Evolutionary conservation across 768 basidiomycete species (phyloP).

Genomic region (Lyophyllum shimeji): DNA sequence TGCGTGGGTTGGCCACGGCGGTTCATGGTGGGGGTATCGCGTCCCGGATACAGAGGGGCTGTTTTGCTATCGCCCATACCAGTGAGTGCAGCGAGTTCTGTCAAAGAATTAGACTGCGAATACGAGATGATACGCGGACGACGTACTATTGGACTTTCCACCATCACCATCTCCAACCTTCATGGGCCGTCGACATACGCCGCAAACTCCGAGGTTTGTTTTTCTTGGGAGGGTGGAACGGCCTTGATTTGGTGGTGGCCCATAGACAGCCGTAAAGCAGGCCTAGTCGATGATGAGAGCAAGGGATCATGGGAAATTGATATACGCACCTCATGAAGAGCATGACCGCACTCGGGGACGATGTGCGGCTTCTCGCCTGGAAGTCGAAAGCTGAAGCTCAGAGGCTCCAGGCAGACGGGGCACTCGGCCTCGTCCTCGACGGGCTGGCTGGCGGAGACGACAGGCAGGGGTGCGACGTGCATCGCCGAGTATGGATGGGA

Average conservation of each 20-base stretch:
- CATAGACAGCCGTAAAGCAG: conserved; percentile 96
- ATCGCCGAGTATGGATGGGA: conserved; percentile 59
- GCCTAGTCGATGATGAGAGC: conserved; percentile 48
- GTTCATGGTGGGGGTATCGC: conserved; percentile 52
- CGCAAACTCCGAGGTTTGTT: conserved; percentile 90
- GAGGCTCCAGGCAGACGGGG: conserved; percentile 94
- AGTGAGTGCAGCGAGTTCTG: conserved; percentile 92
- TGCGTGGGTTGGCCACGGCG: conserved; percentile 37
- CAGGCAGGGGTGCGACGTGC: conserved; percentile 67
- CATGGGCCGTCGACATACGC: conserved; percentile 96
- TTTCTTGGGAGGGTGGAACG: conserved; percentile 60
- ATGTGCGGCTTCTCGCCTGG: conserved; percentile 98
- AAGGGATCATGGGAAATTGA: conserved; percentile 7
- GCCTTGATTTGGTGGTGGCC: conserved; percentile 67
- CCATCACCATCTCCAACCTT: conserved; percentile 88
- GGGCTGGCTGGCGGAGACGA: conserved; percentile 63
- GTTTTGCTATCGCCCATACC: conserved; percentile 74
- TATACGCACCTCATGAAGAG: conserved; percentile 81
- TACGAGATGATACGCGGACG: conserved; percentile 8
- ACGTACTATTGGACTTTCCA: conserved; percentile 86
- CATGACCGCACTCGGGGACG: conserved; percentile 96
- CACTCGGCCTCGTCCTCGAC: conserved; percentile 86
- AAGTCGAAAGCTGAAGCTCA: conserved; percentile 89
- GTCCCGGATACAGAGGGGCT: conserved; percentile 64
- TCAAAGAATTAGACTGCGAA: conserved; percentile 6